A percentile compares a stretch with the other conserved stretches of the same genome.
Conservation (phyloP, 352 stramenopile genomes). For the Phytophthora brassicae region DNA sequence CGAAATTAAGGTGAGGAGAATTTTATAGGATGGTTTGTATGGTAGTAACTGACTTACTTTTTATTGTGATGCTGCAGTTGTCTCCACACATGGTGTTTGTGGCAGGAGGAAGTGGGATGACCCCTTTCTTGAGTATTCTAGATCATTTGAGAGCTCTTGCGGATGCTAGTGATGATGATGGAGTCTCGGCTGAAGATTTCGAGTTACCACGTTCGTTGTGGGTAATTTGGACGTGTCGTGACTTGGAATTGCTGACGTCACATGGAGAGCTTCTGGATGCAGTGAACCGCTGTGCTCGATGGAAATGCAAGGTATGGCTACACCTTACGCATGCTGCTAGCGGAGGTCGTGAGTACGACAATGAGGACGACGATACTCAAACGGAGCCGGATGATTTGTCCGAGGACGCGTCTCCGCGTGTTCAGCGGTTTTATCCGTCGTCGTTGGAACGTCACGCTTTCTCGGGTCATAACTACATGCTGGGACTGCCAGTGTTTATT, state of each 20-base stretch:
- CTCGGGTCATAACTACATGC: constrained; percentile 33
- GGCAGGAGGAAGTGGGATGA: constrained; percentile 71
- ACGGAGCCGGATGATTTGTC: constrained; percentile 39
- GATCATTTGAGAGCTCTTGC: constrained; percentile 55
- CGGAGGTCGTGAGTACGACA: constrained; percentile 13
- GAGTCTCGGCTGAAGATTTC: constrained; percentile 13
- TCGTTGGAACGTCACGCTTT: constrained; percentile 36
- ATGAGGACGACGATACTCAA: constrained; percentile 31
- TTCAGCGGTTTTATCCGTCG: constrained; percentile 42
- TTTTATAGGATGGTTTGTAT: constrained; percentile 7
- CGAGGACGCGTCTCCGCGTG: constrained; percentile 27
- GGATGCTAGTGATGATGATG: constrained; percentile 13
- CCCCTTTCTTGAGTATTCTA: constrained; percentile 65
- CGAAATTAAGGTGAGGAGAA: constrained; percentile 26
- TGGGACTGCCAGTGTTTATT: constrained; percentile 37
- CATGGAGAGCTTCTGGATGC: constrained; percentile 46
- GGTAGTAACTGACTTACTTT: neutral
- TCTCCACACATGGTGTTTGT: constrained; percentile 67
- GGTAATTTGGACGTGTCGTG: constrained; percentile 57
- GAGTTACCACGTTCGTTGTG: constrained; percentile 48
- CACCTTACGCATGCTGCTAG: constrained; percentile 37
- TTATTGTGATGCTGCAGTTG: constrained; percentile 6
- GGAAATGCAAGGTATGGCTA: constrained; percentile 54
- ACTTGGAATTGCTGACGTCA: constrained; percentile 45
- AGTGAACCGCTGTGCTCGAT: constrained; percentile 41